phyloP scores from a whole-genome alignment of 306 rosid species.

The Trifolium repens region DNA sequence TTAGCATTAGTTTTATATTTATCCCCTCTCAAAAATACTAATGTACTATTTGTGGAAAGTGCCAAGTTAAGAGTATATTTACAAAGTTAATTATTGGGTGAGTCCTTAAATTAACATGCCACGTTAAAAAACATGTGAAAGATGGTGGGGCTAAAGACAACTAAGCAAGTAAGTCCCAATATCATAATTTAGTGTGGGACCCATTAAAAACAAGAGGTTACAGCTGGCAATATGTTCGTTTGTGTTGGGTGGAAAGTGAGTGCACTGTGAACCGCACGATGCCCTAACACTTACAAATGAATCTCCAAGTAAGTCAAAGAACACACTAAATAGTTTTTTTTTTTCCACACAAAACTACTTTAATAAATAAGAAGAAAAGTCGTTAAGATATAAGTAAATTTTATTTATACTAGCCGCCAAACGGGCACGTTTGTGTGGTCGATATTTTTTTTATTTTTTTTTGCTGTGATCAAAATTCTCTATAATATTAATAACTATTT shows the following conservation, averaged over 20 bases:
- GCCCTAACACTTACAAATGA: not conserved
- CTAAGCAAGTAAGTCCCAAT: conserved; percentile 46
- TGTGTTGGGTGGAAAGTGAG: conserved; percentile 37
- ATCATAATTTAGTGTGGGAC: conserved; percentile 35
- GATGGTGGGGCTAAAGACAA: conserved; percentile 40
- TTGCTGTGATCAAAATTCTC: too few relatives aligned
- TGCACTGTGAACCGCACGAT: conserved; percentile 46
- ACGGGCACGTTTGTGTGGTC: too few relatives aligned
- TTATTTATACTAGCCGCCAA: too few relatives aligned
- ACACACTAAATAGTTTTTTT: too few relatives aligned
- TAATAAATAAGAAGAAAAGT: too few relatives aligned
- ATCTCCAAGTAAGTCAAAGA: too few relatives aligned
- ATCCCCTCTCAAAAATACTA: conserved; percentile 13
- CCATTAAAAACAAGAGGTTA: conserved; percentile 33
- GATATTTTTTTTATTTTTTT: too few relatives aligned
- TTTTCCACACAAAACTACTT: too few relatives aligned
- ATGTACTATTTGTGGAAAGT: not conserved
- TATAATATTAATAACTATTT: too few relatives aligned
- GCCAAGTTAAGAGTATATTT: conserved; percentile 3
- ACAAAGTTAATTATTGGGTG: conserved; percentile 31
- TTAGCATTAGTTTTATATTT: not conserved
- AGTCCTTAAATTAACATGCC: conserved; percentile 29
- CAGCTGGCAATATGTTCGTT: conserved; percentile 48
- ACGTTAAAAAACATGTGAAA: conserved; percentile 43
- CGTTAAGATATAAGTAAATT: too few relatives aligned